Evolutionary conservation across 306 rosid species (phyloP).

Genomic region (Acacia crassicarpa): DNA sequence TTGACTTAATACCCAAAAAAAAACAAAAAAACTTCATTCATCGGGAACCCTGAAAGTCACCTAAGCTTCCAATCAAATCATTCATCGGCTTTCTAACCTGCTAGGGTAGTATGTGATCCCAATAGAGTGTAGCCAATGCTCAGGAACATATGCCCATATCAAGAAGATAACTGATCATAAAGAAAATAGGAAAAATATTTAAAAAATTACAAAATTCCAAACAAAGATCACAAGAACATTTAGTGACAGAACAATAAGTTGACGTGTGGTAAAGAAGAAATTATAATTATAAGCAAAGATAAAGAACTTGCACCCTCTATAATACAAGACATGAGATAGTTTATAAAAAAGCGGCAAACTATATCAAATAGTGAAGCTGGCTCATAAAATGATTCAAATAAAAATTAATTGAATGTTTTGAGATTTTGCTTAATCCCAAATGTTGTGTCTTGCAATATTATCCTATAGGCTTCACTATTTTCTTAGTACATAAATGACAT

Average conservation of each 20-base stretch:
- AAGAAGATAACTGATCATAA: conserved; percentile 69
- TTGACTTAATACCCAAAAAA: background rate
- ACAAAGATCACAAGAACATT: background rate
- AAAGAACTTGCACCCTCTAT: background rate
- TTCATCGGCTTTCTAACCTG: conserved; percentile 52
- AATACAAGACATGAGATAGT: background rate
- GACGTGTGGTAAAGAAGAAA: background rate
- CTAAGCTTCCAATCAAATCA: conserved; percentile 13
- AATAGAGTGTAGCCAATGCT: conserved; percentile 75
- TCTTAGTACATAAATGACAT: background rate
- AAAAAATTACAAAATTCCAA: background rate
- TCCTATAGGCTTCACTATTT: background rate
- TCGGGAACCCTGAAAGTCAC: conserved; percentile 2
- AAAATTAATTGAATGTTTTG: background rate
- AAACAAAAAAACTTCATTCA: background rate
- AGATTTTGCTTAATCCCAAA: background rate
- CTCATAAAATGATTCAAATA: background rate
- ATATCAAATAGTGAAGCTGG: background rate
- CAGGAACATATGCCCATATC: conserved; percentile 94
- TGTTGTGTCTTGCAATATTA: background rate
- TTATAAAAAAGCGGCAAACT: background rate
- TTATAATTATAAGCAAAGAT: background rate
- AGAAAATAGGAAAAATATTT: conserved; percentile 1
- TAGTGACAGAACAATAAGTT: background rate
- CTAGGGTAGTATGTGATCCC: conserved; percentile 89